Evolutionary conservation across 257 asterid genomes (phyloP).

Genomic region (Salvia hispanica): DNA sequence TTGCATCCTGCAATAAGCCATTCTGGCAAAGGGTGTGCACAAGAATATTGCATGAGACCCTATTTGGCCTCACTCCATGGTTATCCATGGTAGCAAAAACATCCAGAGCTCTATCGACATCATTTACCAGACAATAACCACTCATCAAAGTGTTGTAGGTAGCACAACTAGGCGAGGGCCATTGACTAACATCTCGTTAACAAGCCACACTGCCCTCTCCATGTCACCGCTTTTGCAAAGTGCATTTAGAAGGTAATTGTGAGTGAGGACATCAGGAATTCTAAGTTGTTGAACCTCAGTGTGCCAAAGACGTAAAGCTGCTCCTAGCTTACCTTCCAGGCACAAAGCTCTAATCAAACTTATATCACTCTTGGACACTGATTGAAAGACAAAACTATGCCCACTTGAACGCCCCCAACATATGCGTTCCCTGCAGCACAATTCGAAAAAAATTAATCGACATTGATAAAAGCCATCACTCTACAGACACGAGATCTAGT

Average conservation of each 20-base stretch:
- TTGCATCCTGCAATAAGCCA: conserved; percentile 60
- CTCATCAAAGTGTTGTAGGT: conserved; percentile 81
- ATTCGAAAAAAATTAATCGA: background rate
- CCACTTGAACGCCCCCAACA: conserved; percentile 40
- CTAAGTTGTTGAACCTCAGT: conserved; percentile 50
- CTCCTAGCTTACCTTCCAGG: conserved; percentile 62
- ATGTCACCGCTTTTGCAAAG: conserved; percentile 70
- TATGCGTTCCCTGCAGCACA: conserved; percentile 51
- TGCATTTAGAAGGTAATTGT: conserved; percentile 72
- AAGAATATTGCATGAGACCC: conserved; percentile 76
- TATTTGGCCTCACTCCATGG: conserved; percentile 60
- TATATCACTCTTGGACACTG: conserved; percentile 34
- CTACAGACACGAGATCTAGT: background rate
- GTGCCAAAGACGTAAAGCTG: conserved; percentile 61
- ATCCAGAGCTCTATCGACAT: conserved; percentile 64
- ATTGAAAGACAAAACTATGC: conserved; percentile 35
- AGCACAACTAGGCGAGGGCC: conserved; percentile 74
- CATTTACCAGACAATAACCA: conserved; percentile 62
- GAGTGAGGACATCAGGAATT: conserved; percentile 63
- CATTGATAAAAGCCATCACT: conserved; percentile 23
- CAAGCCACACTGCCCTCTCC: conserved; percentile 66
- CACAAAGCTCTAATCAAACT: conserved; percentile 60
- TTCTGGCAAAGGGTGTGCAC: conserved; percentile 73
- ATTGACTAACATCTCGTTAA: conserved; percentile 56
- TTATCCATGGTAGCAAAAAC: conserved; percentile 61